A percentile compares a stretch with the other conserved stretches of the same genome.
Evolutionary conservation across 768 basidiomycete genomes (phyloP).

Genomic region (Floccularia luteovirens): DNA sequence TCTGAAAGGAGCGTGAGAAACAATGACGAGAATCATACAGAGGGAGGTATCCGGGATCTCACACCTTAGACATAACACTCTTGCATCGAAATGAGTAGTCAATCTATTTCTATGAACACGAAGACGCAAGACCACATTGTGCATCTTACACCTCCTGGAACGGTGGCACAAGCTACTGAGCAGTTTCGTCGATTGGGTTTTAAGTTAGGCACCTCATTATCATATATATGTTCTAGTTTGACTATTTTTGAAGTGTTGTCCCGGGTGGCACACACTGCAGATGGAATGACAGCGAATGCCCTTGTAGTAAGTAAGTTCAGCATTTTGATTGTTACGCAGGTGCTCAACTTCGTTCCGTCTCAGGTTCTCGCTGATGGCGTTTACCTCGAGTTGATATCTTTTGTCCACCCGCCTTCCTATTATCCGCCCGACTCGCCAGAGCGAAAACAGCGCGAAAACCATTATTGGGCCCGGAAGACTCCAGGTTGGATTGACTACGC

Average conservation of each 20-base stretch:
- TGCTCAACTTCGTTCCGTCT: background rate
- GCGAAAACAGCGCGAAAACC: constrained; percentile 30
- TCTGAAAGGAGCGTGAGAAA: too few relatives aligned
- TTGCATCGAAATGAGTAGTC: too few relatives aligned
- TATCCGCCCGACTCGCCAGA: constrained; percentile 46
- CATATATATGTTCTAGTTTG: background rate
- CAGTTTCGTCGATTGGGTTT: constrained; percentile 60
- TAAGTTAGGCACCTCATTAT: constrained; percentile 34
- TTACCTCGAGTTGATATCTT: constrained; percentile 67
- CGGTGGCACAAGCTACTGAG: constrained; percentile 37
- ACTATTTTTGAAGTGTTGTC: constrained; percentile 38
- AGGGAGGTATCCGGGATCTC: too few relatives aligned
- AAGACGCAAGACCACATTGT: constrained; percentile 61
- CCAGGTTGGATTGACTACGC: constrained; percentile 68
- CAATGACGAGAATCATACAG: too few relatives aligned
- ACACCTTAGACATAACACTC: too few relatives aligned
- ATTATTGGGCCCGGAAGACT: constrained; percentile 45
- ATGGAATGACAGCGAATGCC: constrained; percentile 55
- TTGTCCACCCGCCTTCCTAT: constrained; percentile 44
- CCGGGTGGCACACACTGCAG: constrained; percentile 60
- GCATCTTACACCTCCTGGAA: constrained; percentile 60
- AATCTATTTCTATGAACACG: constrained; percentile 14
- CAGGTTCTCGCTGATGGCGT: constrained; percentile 48
- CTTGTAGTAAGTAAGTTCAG: constrained; percentile 40
- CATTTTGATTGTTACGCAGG: background rate